Conservation (phyloP, 495 filamentous ascomycete species). For the Penicillium desertorum region DNA sequence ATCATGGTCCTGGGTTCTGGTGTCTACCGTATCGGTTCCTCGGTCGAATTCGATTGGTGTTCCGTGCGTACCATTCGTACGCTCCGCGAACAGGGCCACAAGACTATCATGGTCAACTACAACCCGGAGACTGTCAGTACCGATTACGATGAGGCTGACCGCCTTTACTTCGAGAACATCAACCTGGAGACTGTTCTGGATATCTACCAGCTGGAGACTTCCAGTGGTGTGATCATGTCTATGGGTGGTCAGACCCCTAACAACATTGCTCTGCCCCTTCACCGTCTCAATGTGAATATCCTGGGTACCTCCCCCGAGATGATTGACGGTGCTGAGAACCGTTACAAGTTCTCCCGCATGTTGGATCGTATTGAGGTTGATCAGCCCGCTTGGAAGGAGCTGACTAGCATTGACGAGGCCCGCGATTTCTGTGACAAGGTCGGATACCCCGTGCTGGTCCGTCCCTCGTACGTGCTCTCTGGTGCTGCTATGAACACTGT, state of each 20-base stretch:
- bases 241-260: constrained; percentile 99
- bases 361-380: constrained; percentile 92
- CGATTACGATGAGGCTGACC: constrained; percentile 95
- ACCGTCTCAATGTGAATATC: constrained; percentile 86
- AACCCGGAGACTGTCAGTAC: constrained; percentile 95
- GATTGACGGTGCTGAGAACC: constrained; percentile 97
- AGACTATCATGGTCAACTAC: constrained; percentile 98
- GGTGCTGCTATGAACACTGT: constrained; percentile 99
- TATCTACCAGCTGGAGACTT: constrained; percentile 87
- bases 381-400: constrained; percentile 95
- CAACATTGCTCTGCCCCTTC: constrained; percentile 90
- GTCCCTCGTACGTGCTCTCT: constrained; percentile 96
- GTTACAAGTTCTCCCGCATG: constrained; percentile 98
- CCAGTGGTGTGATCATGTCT: constrained; percentile 89
- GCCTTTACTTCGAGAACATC: constrained; percentile 97
- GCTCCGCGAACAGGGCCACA: constrained; percentile 79
- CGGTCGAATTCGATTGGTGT: constrained; percentile 99
- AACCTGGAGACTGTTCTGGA: constrained; percentile 92
- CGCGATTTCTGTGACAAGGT: constrained; percentile 83
- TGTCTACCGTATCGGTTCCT: constrained; percentile 96
- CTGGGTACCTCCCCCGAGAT: constrained; percentile 96
- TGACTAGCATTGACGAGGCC: constrained; percentile 87
- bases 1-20: constrained; percentile 96
- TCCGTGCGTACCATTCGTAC: constrained; percentile 96
- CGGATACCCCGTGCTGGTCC: constrained; percentile 89